These are phyloP conservation scores for Scleroderma citrinum DNA, from an alignment of 768 basidiomycete genomes.

Conservation along the genomic window DNA sequence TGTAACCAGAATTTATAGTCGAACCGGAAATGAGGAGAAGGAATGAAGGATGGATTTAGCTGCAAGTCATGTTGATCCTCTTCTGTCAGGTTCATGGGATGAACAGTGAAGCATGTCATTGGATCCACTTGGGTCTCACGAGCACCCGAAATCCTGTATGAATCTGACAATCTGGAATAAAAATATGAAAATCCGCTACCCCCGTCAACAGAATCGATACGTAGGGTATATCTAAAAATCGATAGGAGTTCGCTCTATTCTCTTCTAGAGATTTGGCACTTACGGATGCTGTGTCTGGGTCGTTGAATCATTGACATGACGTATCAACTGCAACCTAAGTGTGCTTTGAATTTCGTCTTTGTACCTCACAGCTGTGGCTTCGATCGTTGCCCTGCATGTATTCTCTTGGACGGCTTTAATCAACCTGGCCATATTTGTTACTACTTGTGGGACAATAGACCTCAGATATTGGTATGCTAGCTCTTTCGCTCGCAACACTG, in stretches of 20 bases:
- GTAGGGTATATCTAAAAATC: constrained; percentile 3
- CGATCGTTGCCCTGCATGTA: background rate
- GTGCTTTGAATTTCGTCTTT: constrained; percentile 4
- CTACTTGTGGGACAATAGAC: background rate
- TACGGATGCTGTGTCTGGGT: constrained; percentile 3
- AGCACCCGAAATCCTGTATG: background rate
- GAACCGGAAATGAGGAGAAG: constrained; percentile 1
- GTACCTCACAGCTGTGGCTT: background rate
- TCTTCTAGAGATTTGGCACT: background rate
- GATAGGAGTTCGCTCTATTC: background rate
- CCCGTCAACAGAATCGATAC: constrained; percentile 1
- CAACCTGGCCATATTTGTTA: constrained; percentile 6
- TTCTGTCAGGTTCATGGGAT: constrained; percentile 3
- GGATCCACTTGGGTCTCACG: background rate
- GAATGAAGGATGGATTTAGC: constrained; percentile 2
- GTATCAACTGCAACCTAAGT: constrained; percentile 15
- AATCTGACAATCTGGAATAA: background rate
- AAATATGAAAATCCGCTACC: background rate
- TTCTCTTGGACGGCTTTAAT: constrained; percentile 9
- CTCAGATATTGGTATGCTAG: background rate
- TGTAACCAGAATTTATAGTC: constrained; percentile 1
- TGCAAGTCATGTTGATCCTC: constrained; percentile 7
- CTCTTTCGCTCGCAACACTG: background rate
- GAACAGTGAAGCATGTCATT: constrained; percentile 3
- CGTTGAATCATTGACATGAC: constrained; percentile 13